Conservation (phyloP, 2,329 filamentous ascomycete species). For the Trichoderma arundinaceum region DNA sequence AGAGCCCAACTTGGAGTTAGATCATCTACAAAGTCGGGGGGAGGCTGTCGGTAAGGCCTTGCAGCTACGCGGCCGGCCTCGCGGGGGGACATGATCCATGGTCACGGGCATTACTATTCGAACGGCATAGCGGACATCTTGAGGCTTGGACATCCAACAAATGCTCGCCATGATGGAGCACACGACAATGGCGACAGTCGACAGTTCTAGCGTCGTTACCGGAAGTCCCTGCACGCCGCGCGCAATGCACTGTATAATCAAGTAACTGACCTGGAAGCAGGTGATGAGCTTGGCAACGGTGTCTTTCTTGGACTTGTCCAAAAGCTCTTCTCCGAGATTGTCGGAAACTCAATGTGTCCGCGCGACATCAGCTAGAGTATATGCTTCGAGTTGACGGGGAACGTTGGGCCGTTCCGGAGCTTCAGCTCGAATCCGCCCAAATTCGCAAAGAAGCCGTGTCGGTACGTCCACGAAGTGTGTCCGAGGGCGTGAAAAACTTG, state of each 20-base stretch:
- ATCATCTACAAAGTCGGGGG: neutral
- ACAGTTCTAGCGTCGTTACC: neutral
- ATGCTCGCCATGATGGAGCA: constrained; percentile 15
- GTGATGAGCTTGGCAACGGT: constrained; percentile 13
- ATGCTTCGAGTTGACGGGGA: neutral
- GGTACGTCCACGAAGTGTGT: constrained; percentile 3
- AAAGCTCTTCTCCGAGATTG: constrained; percentile 10
- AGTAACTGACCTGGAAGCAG: constrained; percentile 7
- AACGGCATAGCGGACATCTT: constrained; percentile 5
- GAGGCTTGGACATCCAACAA: neutral
- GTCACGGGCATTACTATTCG: neutral
- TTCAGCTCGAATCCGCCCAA: constrained; percentile 13
- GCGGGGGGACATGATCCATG: neutral
- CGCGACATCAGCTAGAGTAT: constrained; percentile 1
- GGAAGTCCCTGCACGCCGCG: neutral
- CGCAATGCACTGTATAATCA: neutral
- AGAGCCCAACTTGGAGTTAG: constrained; percentile 13
- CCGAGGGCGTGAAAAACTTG: constrained; percentile 13
- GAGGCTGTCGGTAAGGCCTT: neutral
- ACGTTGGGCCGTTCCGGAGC: neutral
- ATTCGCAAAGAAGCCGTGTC: constrained; percentile 13
- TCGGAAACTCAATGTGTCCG: neutral
- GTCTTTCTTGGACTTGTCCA: constrained; percentile 1
- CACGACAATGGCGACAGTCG: constrained; percentile 5
- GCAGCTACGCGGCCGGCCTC: neutral